These are phyloP conservation scores for Kodamaea fukazawae DNA, from an alignment of 805 yeast species.

Conservation along the genomic window DNA sequence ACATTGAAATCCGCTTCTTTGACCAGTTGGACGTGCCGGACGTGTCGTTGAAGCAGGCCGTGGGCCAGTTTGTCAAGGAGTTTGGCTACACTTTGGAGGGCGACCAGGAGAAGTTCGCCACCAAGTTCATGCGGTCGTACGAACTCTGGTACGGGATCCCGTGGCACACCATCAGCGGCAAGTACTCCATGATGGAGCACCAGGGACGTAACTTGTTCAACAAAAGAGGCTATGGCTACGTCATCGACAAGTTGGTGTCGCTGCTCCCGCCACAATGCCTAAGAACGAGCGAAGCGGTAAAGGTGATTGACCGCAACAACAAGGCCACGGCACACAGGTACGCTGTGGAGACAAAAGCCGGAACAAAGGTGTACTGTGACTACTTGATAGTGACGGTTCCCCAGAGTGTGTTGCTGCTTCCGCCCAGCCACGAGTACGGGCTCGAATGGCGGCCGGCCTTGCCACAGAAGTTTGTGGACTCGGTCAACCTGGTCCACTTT, in stretches of 20 bases:
- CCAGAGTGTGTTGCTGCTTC: constrained; percentile 59
- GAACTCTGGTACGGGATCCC: constrained; percentile 83
- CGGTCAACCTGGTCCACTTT: constrained; percentile 29
- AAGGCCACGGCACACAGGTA: constrained; percentile 12
- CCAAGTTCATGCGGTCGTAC: constrained; percentile 51
- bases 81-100: constrained; percentile 47
- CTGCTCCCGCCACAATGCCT: constrained; percentile 41
- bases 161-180: constrained; percentile 65
- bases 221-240: constrained; percentile 52
- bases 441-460: constrained; percentile 56
- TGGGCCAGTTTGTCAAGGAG: constrained; percentile 44
- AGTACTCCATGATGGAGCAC: constrained; percentile 64
- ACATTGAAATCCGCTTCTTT: constrained; percentile 54
- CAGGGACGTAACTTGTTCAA: constrained; percentile 79
- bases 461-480: constrained; percentile 39
- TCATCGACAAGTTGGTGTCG: constrained; percentile 43
- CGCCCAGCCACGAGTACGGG: constrained; percentile 37
- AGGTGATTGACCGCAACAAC: constrained; percentile 20
- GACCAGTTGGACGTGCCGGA: constrained; percentile 50
- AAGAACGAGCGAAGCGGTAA: constrained; percentile 41
- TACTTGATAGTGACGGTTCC: constrained; percentile 76
- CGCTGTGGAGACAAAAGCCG: constrained; percentile 32
- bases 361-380: constrained; percentile 40
- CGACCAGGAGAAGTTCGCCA: constrained; percentile 50
- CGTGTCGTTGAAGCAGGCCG: constrained; percentile 49